Base-by-base conservation (phyloP, 2,329 filamentous ascomycete genomes). In the Rosellinia necatrix region DNA sequence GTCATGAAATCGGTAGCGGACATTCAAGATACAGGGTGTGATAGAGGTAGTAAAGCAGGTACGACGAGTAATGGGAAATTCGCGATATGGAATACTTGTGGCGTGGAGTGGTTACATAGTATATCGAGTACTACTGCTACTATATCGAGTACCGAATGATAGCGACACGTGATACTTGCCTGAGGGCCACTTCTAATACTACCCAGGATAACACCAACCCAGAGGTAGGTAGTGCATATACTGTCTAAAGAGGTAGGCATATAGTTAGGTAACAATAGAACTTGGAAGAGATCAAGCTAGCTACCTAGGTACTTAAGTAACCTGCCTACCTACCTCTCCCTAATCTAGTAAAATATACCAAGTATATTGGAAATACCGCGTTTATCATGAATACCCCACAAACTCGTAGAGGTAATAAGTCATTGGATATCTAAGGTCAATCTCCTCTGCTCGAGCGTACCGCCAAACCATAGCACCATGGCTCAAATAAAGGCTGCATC, bases 161-260 rank as follows among this genome's bases (percentile, higher is more conserved):
- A 44, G 43, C 40, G 44, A 56, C 53, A 53, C 49, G 57, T 59
- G 56, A 59, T 56, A 42, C 43, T 44, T 52, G 42, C 52, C 44
- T 44, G 27, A 55, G 47, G 15, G 25, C 32, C 49, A 54, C 44
- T 29, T 44, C 25, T 21, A 40, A 38, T 54, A 15, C 49, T 37
- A 48, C 48, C 29, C 6, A 15, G 24, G 29, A 27, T 44, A 19
- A 37, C 25, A 15, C 30, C 42, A 13, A n/a, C 34, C 13, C 17
- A 35, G 15, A 46, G 34, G 3, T 35, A 35, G 6, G 13, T 35
- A 7, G n/a, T 17, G 15, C 3, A 35, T 13, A 35, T 17, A 35
- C 2, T n/a, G n/a, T n/a, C n/a, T n/a, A n/a, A n/a, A n/a, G n/a
- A n/a, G n/a, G n/a, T n/a, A n/a, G n/a, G n/a, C n/a, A n/a, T n/a